Evolutionary conservation across 2,329 filamentous ascomycete species (phyloP), one percentile per base, ranked within the genome.

Genomic region (Ophiocordyceps robertsii): DNA sequence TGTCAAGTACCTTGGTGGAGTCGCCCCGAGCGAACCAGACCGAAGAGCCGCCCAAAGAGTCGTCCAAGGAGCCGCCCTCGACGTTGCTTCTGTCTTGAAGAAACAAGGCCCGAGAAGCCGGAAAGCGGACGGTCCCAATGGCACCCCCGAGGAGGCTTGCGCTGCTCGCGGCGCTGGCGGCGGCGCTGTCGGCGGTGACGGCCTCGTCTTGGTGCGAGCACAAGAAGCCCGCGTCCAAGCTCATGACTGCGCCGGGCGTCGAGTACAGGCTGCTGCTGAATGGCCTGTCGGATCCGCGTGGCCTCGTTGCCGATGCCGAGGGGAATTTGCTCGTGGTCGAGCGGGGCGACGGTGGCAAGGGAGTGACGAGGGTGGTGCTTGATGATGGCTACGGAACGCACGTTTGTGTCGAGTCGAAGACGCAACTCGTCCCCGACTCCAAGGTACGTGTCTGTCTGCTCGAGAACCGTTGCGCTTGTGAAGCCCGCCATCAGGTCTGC

Each of bases 281-380:
- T 38, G 53, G 49, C 13, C 47, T 59, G 29, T 32, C 32, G 4
- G 6, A 13, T 3, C 57, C 64, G 3, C 56, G 64, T 16, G 54
- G 54, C 40, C 46, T 67, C 5, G 49, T 60, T 17, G 53, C 62
- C 21, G 64, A 68, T 44, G 46, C 48, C 0, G 43, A 50, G 21
- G 62, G 63, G 5, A 63, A 64, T 46, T 45, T 67, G 17, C 55
- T 68, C 11, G 51, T 66, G 9, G 53, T 55, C 11, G 57, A 63
- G 44, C 47, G 51, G 33, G 49, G 51, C 4, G 50, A 45, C 35
- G 49, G 51, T 4, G 50, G 45, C 24, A 41, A 46, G 9, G 63
- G 63, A 9, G 53, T 67, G 19, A 50, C 52, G 21, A 54, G 58
- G 9, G 44, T 65, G 24, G 54, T 56, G 24, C 46, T 66, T 40